Base-by-base conservation (phyloP, 1,284 basidiomycete species). In the Cryptococcus sp. region DNA sequence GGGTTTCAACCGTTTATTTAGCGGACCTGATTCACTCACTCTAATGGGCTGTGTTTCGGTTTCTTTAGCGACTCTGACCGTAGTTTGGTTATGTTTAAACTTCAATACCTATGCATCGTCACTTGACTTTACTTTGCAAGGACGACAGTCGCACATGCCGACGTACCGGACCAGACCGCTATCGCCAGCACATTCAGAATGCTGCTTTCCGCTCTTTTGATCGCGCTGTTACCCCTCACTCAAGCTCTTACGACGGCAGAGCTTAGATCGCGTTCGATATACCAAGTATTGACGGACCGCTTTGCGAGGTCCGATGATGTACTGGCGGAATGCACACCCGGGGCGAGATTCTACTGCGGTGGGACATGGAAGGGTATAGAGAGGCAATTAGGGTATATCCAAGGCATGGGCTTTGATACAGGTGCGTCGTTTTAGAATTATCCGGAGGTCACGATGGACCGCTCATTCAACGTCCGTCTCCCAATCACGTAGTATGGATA, bases 341-440 rank as follows among this genome's bases (percentile, higher is more conserved):
- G 51, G 0, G 61, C 66, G 40, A 69, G 64, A 31, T 52, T 59
- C 41, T 76, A 79, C 56, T 79, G 78, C 57, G 78, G 78, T 10
- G 78, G 78, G 7, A 68, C 62, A 2, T 79, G 78, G 78, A 74
- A 72, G 52, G 78, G 76, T 3, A 70, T 78, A 23, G 75, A 76
- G 65, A 47, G 56, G 46, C 69, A 69, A 48, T 61, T 79, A 15
- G 74, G 62, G 13, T 78, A 79, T 61, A 78, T 79, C 22, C 74
- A 78, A 55, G 73, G 71, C 22, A 79, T 79, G 78, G 78, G 78
- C 5, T 79, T 78, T 59, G 75, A 78, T 63, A 78, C 77, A 15
- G 64, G 74, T 76, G 2, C 31, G 31, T 35, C 8, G 7, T 35
- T 2, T 35, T 2, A 35, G 31, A 35, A 25, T 3, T 25, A 25